Percentiles rank a stretch among this genome's conserved stretches.
phyloP scores from a whole-genome alignment of 1,284 basidiomycete genomes.

The Lentinus polychrous region DNA sequence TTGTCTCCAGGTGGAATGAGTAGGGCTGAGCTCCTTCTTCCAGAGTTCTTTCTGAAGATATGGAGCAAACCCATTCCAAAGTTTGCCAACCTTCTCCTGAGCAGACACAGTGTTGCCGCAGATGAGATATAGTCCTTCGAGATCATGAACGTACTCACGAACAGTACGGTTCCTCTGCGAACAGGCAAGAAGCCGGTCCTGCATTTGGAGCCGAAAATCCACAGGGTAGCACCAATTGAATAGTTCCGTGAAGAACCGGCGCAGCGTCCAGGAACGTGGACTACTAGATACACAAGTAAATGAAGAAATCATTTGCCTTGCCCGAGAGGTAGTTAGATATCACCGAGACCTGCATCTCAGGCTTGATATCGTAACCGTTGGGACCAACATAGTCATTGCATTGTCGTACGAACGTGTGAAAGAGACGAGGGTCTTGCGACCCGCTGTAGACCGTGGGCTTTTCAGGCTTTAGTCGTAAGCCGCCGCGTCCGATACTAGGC shows the following conservation, averaged over 20 bases:
- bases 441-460: slow-evolving; percentile 14
- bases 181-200: slow-evolving; percentile 10
- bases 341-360: neutral
- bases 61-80: neutral
- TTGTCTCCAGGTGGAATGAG: neutral
- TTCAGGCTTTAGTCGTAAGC: slow-evolving; percentile 9
- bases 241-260: slow-evolving; percentile 28
- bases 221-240: slow-evolving; percentile 40
- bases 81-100: neutral
- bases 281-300: slow-evolving; percentile 22
- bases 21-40: neutral
- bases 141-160: slow-evolving; percentile 23
- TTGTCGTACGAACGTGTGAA: slow-evolving; percentile 6
- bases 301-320: slow-evolving; percentile 33
- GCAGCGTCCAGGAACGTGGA: slow-evolving; percentile 13
- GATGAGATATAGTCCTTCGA: slow-evolving; percentile 14
- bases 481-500: neutral
- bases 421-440: slow-evolving; percentile 8
- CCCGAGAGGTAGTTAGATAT: slow-evolving; percentile 22
- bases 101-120: neutral
- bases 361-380: slow-evolving; percentile 4
- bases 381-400: slow-evolving; percentile 7
- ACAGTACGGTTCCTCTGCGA: slow-evolving; percentile 14
- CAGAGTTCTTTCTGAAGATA: neutral
- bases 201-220: slow-evolving; percentile 24